Evolutionary conservation across 1,284 basidiomycete genomes (phyloP), one percentile per base, ranked within the genome.

Genomic region (Ganoderma sinense): DNA sequence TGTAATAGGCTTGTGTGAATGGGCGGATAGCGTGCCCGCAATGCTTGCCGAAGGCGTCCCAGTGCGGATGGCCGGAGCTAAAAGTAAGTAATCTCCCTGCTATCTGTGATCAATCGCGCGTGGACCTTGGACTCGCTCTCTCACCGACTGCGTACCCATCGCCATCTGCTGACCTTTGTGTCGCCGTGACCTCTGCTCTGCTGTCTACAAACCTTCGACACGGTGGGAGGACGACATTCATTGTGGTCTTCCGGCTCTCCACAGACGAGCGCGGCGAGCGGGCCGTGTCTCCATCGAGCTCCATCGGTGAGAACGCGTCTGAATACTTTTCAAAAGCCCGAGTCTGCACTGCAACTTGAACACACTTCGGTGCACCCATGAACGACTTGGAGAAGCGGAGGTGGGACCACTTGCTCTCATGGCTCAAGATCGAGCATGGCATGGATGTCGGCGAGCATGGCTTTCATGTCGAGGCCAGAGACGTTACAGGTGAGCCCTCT

Each of bases 381-480:
- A 75, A 71, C 41, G 69, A 66, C 55, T 62, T 70, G 73, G 77
- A 78, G 69, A 75, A 73, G 75, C 62, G 80, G 81, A 80, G 77
- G 58, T 93, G 91, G 91, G 75, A 79, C 39, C 75, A 74, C 36
- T 80, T 94, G 63, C 74, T 92, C 33, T 71, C 75, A 18, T 94
- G 91, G 91, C 82, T 94, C 74, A 77, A 62, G 75, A 65, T 65
- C 61, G 65, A 75, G 14, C 85, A 86, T 76, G 90, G 89, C 5
- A 88, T 88, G 84, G 80, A 86, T 69, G 77, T 78, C 11, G 76
- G 75, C 3, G 59, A 75, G 13, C 78, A 80, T 48, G 74, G 79
- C 20, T 74, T 89, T 7, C 75, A 75, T 4, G 86, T 90, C 14
- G 85, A 88, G 74, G 83, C 86, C 55, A 83, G 84, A 56, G 66